Base-by-base conservation (phyloP, 169 alveolate genomes). In the Plasmodium vinckei region DNA sequence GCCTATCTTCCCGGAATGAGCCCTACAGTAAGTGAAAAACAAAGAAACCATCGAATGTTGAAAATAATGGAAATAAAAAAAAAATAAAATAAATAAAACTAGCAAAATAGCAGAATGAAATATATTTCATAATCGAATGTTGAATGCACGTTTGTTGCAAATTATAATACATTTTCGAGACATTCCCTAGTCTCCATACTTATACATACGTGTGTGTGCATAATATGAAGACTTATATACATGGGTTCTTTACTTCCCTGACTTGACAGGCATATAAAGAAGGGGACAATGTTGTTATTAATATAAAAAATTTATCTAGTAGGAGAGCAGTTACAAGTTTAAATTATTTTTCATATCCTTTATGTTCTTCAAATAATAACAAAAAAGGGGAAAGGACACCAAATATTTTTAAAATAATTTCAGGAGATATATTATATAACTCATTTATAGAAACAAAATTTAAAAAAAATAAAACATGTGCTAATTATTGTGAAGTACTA, bases 1-100 rank as follows among this genome's bases (percentile, higher is more conserved):
- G 42, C 91, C 54, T 86, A 69, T 54, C 47, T 86, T 15, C 91
- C 91, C 39, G 91, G 91, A 19, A 86, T 86, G 87, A 68, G 71
- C 47, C 91, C 91, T 25, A 68, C 87, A 33, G 91, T 70, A 51
- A 15, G 57, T 5, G 0, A 51, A 51, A 1, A 9, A 1, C 4
- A 15, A 15, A 51, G 19, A 51, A 0, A 51, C 59, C 5, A 33
- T 33, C 42, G 4, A 33, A 27, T 27, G 39, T 27, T 27, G 39
- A 7, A 10, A 23, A 17, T 15, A 70, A 53, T 51, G 1, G 9
- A 12, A 23, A 44, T 2, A 15, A 21, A 5, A 44, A 51, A 51
- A 25, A 23, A 44, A 0, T 1, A 39, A 33, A 5, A 19, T 1
- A 46, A 44, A 5, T 21, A 21, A 21, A 21, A 21, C 25, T 21